Conservation (phyloP, 2,329 filamentous ascomycete genomes). For the Aspergillus quadricinctus region DNA sequence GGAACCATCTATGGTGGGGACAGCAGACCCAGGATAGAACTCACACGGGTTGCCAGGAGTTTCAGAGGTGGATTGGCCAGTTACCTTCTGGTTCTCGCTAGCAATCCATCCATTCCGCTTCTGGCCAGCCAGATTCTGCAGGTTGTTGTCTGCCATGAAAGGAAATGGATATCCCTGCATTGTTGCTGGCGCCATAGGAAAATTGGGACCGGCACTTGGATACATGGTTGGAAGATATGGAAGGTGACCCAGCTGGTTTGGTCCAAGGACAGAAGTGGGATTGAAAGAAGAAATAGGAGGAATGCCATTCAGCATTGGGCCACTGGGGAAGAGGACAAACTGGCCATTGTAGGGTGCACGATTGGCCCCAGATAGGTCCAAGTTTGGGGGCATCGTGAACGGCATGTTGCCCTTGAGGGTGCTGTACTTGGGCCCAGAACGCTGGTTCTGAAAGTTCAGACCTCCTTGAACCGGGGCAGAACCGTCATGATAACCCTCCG, state of each 20-base stretch:
- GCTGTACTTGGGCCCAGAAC: constrained; percentile 23
- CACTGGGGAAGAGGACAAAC: constrained; percentile 30
- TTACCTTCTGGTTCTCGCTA: constrained; percentile 40
- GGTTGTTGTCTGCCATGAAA: constrained; percentile 32
- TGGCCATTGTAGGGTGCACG: constrained; percentile 27
- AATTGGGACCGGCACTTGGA: constrained; percentile 30
- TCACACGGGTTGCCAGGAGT: constrained; percentile 54
- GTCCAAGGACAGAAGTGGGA: constrained; percentile 23
- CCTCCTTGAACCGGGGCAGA: constrained; percentile 23
- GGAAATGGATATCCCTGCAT: constrained; percentile 35
- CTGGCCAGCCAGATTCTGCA: constrained; percentile 32
- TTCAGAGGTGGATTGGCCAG: constrained; percentile 62
- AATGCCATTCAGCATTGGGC: constrained; percentile 28
- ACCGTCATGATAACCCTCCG: constrained; percentile 16
- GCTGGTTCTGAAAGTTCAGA: constrained; percentile 27
- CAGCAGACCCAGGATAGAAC: constrained; percentile 54
- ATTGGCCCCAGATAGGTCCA: constrained; percentile 25
- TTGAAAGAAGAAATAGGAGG: constrained; percentile 26
- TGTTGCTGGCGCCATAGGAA: constrained; percentile 27
- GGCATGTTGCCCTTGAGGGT: constrained; percentile 24
- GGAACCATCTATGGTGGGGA: constrained; percentile 54
- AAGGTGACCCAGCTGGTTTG: constrained; percentile 30
- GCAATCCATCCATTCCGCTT: constrained; percentile 40
- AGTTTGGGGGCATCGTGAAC: constrained; percentile 19
- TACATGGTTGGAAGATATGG: constrained; percentile 38